Evolutionary conservation across 805 yeast species (phyloP), one percentile per base, ranked within the genome.

Genomic region (Pichia nanzhaoensis): DNA sequence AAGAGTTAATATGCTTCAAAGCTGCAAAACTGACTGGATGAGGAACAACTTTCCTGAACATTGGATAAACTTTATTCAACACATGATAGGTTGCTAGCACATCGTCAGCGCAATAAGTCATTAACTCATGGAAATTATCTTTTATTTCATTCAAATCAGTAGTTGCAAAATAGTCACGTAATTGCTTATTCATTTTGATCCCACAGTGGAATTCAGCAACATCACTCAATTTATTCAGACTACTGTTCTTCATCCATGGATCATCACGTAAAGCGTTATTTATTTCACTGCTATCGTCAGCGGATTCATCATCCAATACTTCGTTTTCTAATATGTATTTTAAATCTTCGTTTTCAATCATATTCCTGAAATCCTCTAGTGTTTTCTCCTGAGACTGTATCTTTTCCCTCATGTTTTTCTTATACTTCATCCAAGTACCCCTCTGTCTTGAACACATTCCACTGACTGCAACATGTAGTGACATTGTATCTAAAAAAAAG

Each of bases 1-100:
- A 75, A 18, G 82, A 73, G 9, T 89, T 80, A 56, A 93, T 68
- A 45, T 78, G 82, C 52, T 83, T 71, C 37, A 93, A 66, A 2
- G 96, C 96, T 1, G 93, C 90, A 66, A 90, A 84, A 14, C 95
- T 85, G 2, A 91, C 95, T 0, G 99, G 97, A 63, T 93, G 99
- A 0, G 99, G 96, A 37, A 90, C 79, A 41, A 78, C 74, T 28
- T 68, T 55, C 22, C 75, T 61, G 56, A 86, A 93, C 31, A 68
- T 65, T 1, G 96, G 96, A 28, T 80, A 77, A 0, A 89, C 75
- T 47, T 77, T 77, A 47, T 72, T 68, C 51, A 82, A 81, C 2
- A 91, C 87, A 48, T 67, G 66, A 55, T 74, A 82, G 0, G 99
- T 93, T 1, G 82, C 81, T 7, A 67, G 66, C 0, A 89, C 96